Evolutionary conservation across 371 early-diverging fungal genomes (phyloP), one percentile per base, ranked within the genome.

Genomic region (Mortierella sp.): DNA sequence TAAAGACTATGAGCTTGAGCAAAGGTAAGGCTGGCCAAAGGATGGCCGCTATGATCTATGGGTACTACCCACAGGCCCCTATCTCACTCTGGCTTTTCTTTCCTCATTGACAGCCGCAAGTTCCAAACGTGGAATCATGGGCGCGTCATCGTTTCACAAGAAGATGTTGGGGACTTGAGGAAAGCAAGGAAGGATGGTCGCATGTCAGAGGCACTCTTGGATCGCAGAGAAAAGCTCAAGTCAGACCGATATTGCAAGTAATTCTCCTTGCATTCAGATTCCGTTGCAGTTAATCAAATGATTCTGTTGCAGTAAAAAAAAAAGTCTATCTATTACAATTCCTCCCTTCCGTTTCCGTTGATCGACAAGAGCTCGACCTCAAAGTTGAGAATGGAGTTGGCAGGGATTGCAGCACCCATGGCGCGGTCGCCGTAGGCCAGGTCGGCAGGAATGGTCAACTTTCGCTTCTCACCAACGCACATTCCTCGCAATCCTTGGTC

Each of bases 161-260:
- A 82, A 40, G 86, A 86, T 64, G 51, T 71, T 19, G 68, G 76
- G 16, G 83, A 83, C 19, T 65, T 93, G 52, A 86, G 85, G 61
- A 79, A 78, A 51, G 95, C 95, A 3, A 85, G 82, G 60, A 83
- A 88, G 58, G 86, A 91, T 57, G 95, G 95, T 2, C 86, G 82
- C 12, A 67, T 93, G 44, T 85, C 91, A 44, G 94, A 94, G 76
- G 88, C 91, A 22, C 77, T 95, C 60, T 71, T 95, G 67, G 92
- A 93, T 79, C 87, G 94, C 49, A 80, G 95, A 57, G 87, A 85
- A 53, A 94, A 94, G 77, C 77, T 91, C 43, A 95, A 95, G 70
- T 84, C 91, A 7, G 95, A 95, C 79, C 90, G 92, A 40, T 92
- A 92, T 60, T 92, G 93, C 83, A 93, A 93, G 82, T 92, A 83